Evolutionary conservation across 352 stramenopile genomes (phyloP), one percentile per base, ranked within the genome.

Genomic region (Peronospora farinosa): DNA sequence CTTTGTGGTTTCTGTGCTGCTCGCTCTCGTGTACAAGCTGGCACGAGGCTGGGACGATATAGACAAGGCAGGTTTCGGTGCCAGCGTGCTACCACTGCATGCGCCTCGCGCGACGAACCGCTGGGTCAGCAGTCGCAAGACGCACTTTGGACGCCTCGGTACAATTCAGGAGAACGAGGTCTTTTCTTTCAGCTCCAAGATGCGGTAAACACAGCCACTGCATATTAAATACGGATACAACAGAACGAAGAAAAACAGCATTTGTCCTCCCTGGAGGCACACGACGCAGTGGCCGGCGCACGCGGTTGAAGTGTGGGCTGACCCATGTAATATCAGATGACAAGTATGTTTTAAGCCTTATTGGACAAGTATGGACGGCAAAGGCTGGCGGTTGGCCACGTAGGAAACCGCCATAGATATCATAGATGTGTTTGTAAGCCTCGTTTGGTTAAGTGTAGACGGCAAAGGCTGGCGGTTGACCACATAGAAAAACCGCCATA

Each of bases 21-120:
- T 88, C 27, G 77, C 79, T 49, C 55, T 88, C 23, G 74, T 88
- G 25, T 88, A 84, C 69, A 88, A 88, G 59, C 63, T 85, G 33
- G 72, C 77, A 40, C 77, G 74, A 48, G 77, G 72, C 7, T 88
- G 72, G 68, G 77, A 88, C 36, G 74, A 78, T 49, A 38, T 64
- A 41, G 63, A 78, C 45, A 75, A 86, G 42, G 51, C 69, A 44
- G 52, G 64, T 21, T 65, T 65, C 23, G 58, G 57, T 54, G 56
- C 45, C 56, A 63, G 65, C 45, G 42, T 82, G 9, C 51, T 84
- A 21, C 72, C 69, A 33, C 39, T 79, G 44, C 72, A 78, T 51
- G 48, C 48, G 33, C 37, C 52, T 7, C 74, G 77, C 30, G 63
- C 69, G n/a, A 82, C 76, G 8, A 74, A 67, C 28, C 69, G 72